phyloP scores from a whole-genome alignment of 2,329 filamentous ascomycete species.

The Nemania sp. region DNA sequence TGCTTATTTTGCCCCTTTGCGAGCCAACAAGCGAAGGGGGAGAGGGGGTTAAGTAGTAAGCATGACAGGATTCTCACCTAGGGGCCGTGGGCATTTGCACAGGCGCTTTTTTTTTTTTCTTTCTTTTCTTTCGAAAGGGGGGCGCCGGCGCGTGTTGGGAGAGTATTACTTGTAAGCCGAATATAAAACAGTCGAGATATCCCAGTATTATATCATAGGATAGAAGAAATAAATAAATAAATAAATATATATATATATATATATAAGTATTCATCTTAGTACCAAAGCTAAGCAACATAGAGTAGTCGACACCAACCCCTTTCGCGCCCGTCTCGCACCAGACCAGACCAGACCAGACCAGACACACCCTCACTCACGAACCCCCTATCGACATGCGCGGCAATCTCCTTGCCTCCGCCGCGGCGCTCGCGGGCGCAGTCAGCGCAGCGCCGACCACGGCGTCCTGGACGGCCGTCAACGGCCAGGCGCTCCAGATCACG shows the following conservation, averaged over 20 bases:
- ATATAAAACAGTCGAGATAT: too few species aligned
- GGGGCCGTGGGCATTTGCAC: neutral
- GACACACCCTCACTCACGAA: neutral
- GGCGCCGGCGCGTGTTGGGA: too few species aligned
- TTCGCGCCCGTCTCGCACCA: neutral
- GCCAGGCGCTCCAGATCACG: neutral
- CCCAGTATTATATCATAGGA: too few species aligned
- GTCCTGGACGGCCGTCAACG: neutral
- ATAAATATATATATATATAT: too few species aligned
- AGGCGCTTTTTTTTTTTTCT: too few species aligned
- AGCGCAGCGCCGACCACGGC: neutral
- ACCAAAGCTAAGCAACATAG: too few species aligned
- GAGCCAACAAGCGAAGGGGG: neutral
- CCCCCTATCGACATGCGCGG: neutral
- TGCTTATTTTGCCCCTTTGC: neutral
- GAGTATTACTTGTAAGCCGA: too few species aligned
- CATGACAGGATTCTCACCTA: neutral
- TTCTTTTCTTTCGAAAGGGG: too few species aligned
- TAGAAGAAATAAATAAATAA: too few species aligned
- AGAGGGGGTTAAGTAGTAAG: neutral
- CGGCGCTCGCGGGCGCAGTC: slow-evolving; percentile 4
- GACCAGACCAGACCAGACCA: neutral
- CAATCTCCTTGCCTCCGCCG: neutral
- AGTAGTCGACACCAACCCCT: neutral
- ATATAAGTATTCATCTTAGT: too few species aligned